Evolutionary conservation across 495 filamentous ascomycete genomes (phyloP), one percentile per base, ranked within the genome.

Genomic region (Xylaria intraflava): DNA sequence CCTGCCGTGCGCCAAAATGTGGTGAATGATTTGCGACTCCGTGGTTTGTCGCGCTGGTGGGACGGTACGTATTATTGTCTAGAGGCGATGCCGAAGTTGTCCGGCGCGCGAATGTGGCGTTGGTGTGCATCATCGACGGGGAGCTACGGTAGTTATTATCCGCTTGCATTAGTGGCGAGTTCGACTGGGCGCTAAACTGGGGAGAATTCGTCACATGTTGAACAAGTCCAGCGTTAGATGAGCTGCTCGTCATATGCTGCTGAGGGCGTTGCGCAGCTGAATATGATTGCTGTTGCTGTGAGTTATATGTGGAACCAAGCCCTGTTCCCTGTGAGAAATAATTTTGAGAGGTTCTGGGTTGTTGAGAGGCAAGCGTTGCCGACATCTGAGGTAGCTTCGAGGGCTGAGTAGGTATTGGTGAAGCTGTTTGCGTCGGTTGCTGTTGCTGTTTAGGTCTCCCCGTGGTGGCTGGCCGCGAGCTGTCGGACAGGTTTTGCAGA

Each of bases 171-270:
- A 74, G 66, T 31, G 55, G 62, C 30, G 58, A 69, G 52, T 59
- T 73, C 10, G 67, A 62, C 35, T 72, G 63, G 6, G 69, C 39
- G n/a, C 65, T 59, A 46, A 75, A 76, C 35, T 75, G 73, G 12
- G 72, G 67, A 26, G 73, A 70, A 39, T 73, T 72, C 17, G 73
- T 61, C 33, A 67, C 60, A 30, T 74, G 73, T 12, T 71, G 63
- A 36, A 65, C 53, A 24, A 66, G 64, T 12, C 51, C 55, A 1
- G 65, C 62, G 14, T 57, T 62, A 19, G 70, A 53, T 24, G 71
- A 66, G 16, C 62, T 65, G 7, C 66, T 69, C 35, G 58, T 60
- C 26, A 74, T 61, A 46, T 75, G 71, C 24, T 71, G 72, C 36
- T 70, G 69, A 41, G 72, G 68, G n/a, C 72, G 70, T 51, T 70